Base-by-base conservation (phyloP, 1,284 basidiomycete species). In the Xerocomus nothofagi region DNA sequence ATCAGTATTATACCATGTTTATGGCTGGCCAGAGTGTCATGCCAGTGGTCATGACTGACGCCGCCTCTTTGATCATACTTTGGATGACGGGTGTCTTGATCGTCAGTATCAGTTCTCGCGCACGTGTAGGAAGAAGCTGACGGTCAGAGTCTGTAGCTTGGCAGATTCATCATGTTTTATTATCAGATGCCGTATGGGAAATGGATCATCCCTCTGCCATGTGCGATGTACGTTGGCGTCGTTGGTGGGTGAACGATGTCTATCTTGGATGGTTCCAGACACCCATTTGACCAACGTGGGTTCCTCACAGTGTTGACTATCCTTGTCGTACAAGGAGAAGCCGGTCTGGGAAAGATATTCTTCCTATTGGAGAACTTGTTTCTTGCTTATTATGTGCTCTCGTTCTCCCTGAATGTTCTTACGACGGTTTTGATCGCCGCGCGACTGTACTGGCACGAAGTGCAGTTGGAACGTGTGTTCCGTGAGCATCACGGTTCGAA, bases 331-430 rank as follows among this genome's bases (percentile, higher is more conserved):
- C 47, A 49, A 12, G 50, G 26, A 30, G 64, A 63, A 36, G 62
- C 42, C 5, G 18, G 39, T n/a, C 24, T 51, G 26, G 54, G 52
- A 12, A 43, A 40, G 50, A 60, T 53, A 51, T 65, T 61, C 41
- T 60, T 51, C 36, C 37, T 65, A 44, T 63, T 54, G 4, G 57
- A 61, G 43, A 50, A 58, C 37, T 3, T 62, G 29, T 8, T 62
- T 8, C 48, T 66, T 11, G 41, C 66, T 12, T 72, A 69, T 48
- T 68, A 66, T n/a, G 45, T 55, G 2, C 60, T 74, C 9, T 67
- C 73, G 10, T 60, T 72, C 37, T 57, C 67, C 14, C 58, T 74
- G 48, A 76, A 71, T 57, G 57, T 74, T 29, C 31, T 73, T 17
- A 44, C 71, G 32, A 74, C 73, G 3, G 30, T 69, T 27, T 53